phyloP scores from a whole-genome alignment of 116 monocot genomes.

The Iris pallida region DNA sequence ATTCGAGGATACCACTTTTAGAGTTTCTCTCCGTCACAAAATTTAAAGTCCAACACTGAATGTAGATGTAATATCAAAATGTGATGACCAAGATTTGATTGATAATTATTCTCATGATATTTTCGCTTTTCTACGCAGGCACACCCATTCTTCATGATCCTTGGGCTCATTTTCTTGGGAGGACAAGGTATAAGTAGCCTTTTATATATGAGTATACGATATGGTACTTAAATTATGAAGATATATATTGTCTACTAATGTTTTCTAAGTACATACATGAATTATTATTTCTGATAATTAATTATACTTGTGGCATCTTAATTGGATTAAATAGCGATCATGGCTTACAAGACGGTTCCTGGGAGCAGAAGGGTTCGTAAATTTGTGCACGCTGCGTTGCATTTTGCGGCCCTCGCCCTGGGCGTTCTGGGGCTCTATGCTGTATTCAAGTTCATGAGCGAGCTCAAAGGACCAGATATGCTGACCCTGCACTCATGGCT shows the following conservation, averaged over 20 bases:
- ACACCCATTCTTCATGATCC: conserved; percentile 12
- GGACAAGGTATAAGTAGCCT: conserved; percentile 1
- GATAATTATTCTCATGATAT: too few relatives aligned
- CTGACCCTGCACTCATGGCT: conserved; percentile 73
- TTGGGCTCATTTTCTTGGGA: conserved; percentile 10
- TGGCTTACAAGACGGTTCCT: conserved; percentile 66
- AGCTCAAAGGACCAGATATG: conserved; percentile 31
- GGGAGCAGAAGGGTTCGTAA: conserved; percentile 32
- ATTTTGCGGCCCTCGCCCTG: conserved; percentile 47
- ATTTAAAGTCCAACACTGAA: too few relatives aligned
- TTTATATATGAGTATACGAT: neutral
- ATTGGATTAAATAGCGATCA: conserved; percentile 48
- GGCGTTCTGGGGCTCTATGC: conserved; percentile 57
- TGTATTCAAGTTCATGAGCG: conserved; percentile 70
- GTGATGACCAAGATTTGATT: too few relatives aligned
- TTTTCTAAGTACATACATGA: too few relatives aligned
- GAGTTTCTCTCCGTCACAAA: too few relatives aligned
- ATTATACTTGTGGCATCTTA: neutral
- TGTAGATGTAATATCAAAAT: too few relatives aligned
- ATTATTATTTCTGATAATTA: too few relatives aligned
- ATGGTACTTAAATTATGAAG: neutral
- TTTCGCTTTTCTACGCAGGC: neutral
- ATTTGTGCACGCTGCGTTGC: conserved; percentile 47
- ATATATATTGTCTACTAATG: too few relatives aligned
- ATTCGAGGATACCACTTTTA: too few relatives aligned